Percentiles rank a stretch among this genome's conserved stretches.
Conservation (phyloP, 2,329 filamentous ascomycete genomes). For the Calonectria pseudoturangicola region DNA sequence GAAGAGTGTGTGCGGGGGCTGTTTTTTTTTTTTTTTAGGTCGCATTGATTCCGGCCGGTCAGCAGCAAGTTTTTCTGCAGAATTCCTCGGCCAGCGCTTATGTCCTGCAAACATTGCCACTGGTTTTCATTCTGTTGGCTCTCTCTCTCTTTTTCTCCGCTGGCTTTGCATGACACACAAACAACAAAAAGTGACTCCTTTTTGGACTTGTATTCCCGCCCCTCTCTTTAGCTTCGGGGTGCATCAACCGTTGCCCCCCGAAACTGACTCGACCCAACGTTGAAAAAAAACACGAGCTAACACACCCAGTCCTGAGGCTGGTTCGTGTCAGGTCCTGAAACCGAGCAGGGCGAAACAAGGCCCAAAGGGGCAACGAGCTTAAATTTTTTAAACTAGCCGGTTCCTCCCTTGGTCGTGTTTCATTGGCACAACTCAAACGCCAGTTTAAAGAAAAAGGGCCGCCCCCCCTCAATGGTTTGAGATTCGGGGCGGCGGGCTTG, state of each 20-base stretch:
- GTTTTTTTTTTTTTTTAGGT: background rate
- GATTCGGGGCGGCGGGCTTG: too few relatives aligned
- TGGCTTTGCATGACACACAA: background rate
- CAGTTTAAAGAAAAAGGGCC: background rate
- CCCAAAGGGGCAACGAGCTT: constrained; percentile 17
- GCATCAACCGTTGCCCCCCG: constrained; percentile 3
- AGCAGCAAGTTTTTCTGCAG: background rate
- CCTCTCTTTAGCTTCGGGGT: background rate
- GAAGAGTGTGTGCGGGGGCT: background rate
- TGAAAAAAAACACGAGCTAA: background rate
- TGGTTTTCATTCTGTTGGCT: background rate
- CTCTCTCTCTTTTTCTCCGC: background rate
- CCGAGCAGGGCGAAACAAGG: constrained; percentile 1
- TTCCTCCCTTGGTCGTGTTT: background rate
- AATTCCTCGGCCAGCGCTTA: background rate
- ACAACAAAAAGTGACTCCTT: background rate
- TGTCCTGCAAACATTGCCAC: background rate
- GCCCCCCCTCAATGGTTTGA: too few relatives aligned
- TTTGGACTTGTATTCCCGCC: background rate
- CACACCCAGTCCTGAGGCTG: background rate
- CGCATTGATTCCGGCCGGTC: too few relatives aligned
- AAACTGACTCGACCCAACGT: constrained; percentile 17
- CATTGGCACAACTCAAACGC: background rate
- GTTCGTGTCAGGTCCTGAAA: background rate
- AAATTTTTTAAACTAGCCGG: background rate